phyloP scores from a whole-genome alignment of 441 rosid species.

The Corymbia citriodora region DNA sequence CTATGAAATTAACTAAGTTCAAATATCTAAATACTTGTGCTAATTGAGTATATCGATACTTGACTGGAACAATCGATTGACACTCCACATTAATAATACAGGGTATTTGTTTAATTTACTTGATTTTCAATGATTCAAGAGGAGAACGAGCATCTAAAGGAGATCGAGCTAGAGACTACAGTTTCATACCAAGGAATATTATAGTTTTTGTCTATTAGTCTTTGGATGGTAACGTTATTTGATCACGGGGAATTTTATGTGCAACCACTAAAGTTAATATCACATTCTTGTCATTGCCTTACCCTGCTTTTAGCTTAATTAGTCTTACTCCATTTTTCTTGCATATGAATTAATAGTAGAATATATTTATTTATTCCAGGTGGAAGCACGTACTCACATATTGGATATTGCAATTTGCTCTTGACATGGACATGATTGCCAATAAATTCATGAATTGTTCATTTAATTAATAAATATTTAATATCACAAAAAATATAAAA shows the following conservation, averaged over 20 bases:
- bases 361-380: not conserved
- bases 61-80: not conserved
- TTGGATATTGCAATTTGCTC: not conserved
- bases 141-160: not conserved
- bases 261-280: not conserved
- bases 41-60: not conserved
- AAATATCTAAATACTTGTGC: not conserved
- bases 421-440: not conserved
- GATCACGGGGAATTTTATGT: not conserved
- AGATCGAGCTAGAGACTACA: not conserved
- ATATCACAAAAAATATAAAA: too few species aligned
- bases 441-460: not conserved
- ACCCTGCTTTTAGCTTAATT: not conserved
- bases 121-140: not conserved
- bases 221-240: not conserved
- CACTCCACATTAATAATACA: rapidly evolving
- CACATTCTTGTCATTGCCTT: not conserved
- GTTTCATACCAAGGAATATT: not conserved
- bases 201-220: not conserved
- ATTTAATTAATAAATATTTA: not conserved
- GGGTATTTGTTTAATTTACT: not conserved
- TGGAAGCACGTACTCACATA: not conserved
- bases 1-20: not conserved
- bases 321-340: not conserved
- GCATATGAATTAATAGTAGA: not conserved